These are phyloP conservation scores for Leptodontidium sp. DNA, from an alignment of 2,329 filamentous ascomycete genomes.

Conservation along the genomic window DNA sequence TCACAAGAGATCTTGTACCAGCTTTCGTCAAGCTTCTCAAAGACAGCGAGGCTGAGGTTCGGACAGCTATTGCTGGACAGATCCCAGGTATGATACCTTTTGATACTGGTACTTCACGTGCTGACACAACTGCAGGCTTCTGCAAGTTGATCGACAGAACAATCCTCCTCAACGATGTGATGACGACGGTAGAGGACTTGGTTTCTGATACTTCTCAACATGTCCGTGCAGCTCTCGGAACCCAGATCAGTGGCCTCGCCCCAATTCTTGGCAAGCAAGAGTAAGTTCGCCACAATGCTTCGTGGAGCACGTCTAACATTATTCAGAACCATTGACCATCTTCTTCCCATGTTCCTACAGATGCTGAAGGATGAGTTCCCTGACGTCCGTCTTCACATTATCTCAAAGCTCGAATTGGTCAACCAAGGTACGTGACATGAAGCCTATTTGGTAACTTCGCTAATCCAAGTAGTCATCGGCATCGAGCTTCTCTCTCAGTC, in stretches of 20 bases:
- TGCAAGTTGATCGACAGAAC: slow-evolving; percentile 88
- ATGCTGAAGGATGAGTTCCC: slow-evolving; percentile 99
- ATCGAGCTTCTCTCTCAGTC: slow-evolving; percentile 97
- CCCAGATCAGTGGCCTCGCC: slow-evolving; percentile 94
- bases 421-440: slow-evolving; percentile 76
- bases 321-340: slow-evolving; percentile 87
- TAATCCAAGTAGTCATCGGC: slow-evolving; percentile 76
- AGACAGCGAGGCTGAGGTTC: slow-evolving; percentile 96
- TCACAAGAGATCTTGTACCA: slow-evolving; percentile 91
- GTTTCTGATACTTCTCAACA: slow-evolving; percentile 97
- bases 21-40: slow-evolving; percentile 98
- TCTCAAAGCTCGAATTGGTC: slow-evolving; percentile 98
- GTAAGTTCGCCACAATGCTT: slow-evolving; percentile 54
- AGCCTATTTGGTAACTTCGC: slow-evolving; percentile 17
- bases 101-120: background rate
- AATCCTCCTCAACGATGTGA: slow-evolving; percentile 92
- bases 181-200: slow-evolving; percentile 94
- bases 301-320: slow-evolving; percentile 30
- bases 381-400: slow-evolving; percentile 97
- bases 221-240: slow-evolving; percentile 92
- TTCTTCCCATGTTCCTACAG: slow-evolving; percentile 97
- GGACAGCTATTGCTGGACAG: slow-evolving; percentile 95
- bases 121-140: slow-evolving; percentile 70
- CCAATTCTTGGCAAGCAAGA: slow-evolving; percentile 98
- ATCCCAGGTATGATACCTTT: slow-evolving; percentile 72